Conservation (phyloP, 345 rosid genomes). For the Ceriops zippeliana region DNA sequence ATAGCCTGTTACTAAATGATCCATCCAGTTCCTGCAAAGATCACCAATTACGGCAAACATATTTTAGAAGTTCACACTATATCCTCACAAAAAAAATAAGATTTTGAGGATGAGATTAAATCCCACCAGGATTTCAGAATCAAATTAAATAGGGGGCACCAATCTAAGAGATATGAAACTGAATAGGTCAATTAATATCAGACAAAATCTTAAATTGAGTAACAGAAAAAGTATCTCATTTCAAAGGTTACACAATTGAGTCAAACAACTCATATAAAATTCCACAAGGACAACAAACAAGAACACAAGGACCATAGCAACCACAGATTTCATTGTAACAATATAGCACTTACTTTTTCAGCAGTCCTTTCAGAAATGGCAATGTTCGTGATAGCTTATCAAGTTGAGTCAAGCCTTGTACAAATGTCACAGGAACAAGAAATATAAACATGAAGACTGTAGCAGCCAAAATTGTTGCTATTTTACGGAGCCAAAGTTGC, state of each 20-base stretch:
- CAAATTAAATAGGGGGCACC: too few relatives aligned
- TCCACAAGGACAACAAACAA: neutral
- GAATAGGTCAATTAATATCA: too few relatives aligned
- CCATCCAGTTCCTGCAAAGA: slow-evolving; percentile 48
- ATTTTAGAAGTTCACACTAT: neutral
- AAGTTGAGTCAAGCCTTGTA: slow-evolving; percentile 81
- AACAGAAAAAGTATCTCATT: too few relatives aligned
- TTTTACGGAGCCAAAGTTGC: slow-evolving; percentile 85
- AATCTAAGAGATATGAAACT: too few relatives aligned
- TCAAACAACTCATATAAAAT: too few relatives aligned
- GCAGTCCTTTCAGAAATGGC: slow-evolving; percentile 57
- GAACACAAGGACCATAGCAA: neutral
- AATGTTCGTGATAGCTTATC: slow-evolving; percentile 44
- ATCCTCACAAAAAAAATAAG: too few relatives aligned
- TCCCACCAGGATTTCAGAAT: too few relatives aligned
- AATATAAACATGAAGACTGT: slow-evolving; percentile 69
- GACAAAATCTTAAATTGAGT: too few relatives aligned
- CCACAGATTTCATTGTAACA: slow-evolving; percentile 3
- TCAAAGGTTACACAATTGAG: too few relatives aligned
- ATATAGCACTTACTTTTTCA: slow-evolving; percentile 53
- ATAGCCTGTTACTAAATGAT: slow-evolving; percentile 80
- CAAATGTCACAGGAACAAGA: slow-evolving; percentile 68
- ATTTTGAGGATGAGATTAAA: too few relatives aligned
- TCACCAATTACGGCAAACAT: neutral
- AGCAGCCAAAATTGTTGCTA: slow-evolving; percentile 59